Evolutionary conservation across 108 stramenopile species (phyloP).

Genomic region (Conticribra guillardii): DNA sequence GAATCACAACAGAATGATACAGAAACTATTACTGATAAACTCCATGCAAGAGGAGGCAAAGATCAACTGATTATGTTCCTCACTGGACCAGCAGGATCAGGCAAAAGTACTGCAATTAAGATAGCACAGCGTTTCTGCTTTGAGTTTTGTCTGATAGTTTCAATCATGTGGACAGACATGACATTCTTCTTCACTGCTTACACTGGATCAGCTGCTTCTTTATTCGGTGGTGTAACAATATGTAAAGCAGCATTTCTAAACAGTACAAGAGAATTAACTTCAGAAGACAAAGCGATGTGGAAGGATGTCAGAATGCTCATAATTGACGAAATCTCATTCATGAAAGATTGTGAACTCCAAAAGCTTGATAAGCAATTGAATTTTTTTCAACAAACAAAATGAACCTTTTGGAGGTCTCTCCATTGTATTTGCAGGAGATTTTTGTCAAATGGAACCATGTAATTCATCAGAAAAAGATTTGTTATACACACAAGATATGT

Average conservation of each 20-base stretch:
- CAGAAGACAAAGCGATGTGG: constrained; percentile 10
- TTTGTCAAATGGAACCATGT: constrained; percentile 23
- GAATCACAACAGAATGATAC: too few species aligned
- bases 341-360: constrained; percentile 19
- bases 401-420: constrained; percentile 21
- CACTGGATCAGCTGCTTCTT: constrained; percentile 24
- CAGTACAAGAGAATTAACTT: neutral
- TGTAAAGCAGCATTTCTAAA: constrained; percentile 5
- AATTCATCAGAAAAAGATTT: constrained; percentile 1
- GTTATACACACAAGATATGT: too few species aligned
- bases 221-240: constrained; percentile 15
- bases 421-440: constrained; percentile 29
- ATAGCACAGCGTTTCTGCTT: constrained; percentile 27
- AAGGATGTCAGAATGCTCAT: constrained; percentile 29
- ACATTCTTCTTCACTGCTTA: constrained; percentile 35
- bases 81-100: constrained; percentile 23
- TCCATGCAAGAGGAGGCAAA: constrained; percentile 7
- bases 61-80: constrained; percentile 32
- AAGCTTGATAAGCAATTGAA: constrained; percentile 17
- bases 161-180: constrained; percentile 14
- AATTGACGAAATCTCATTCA: constrained; percentile 22
- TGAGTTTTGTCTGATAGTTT: constrained; percentile 16
- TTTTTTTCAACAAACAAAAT: constrained; percentile 1
- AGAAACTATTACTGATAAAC: neutral
- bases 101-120: constrained; percentile 22